Evolutionary conservation across 225 moss, liverwort and hornwort genomes (phyloP), one percentile per base, ranked within the genome.

Genomic region (Lunularia cruciata): DNA sequence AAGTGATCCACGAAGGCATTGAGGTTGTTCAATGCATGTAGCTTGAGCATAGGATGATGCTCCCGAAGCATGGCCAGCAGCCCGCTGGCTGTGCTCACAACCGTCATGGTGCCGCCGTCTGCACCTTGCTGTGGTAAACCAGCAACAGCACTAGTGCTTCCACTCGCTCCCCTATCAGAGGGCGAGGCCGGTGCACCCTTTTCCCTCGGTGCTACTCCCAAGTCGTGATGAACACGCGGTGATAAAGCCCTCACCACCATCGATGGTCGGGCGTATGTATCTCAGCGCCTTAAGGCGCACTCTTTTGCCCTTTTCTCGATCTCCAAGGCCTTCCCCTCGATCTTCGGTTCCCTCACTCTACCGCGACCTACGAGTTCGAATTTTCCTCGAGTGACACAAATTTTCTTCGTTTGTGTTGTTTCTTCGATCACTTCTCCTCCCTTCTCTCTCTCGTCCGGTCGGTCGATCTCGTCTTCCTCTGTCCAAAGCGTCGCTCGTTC

Each of bases 21-120:
- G 18, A 92, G 56, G 65, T 96, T 92, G 83, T 90, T 90, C 3
- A 96, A 75, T 10, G 96, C 96, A 72, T 92, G 92, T 72, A 89
- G 78, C 83, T 96, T 96, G 68, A 96, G 82, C 36, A 84, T 77
- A 19, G 92, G 89, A 47, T 96, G 92, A 31, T 92, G 83, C 89
- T 96, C 96, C 67, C 81, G 82, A 76, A 98, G 86, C 96, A 93
- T 93, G 43, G 96, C 92, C 79, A 98, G 85, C 83, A 98, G 81
- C 69, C 92, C 89, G 76, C 84, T 90, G 77, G 95, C 95, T 69
- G 92, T 95, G 76, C 88, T 92, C 57, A 95, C 89, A 77, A 89
- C 87, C 82, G 89, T 88, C 91, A 91, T 91, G 5, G 43, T 75
- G 31, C 55, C 60, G 60, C 73, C 72, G 56, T 69, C 56, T 5